phyloP scores from a whole-genome alignment of 495 filamentous ascomycete genomes.

The Penicillium paradoxum region DNA sequence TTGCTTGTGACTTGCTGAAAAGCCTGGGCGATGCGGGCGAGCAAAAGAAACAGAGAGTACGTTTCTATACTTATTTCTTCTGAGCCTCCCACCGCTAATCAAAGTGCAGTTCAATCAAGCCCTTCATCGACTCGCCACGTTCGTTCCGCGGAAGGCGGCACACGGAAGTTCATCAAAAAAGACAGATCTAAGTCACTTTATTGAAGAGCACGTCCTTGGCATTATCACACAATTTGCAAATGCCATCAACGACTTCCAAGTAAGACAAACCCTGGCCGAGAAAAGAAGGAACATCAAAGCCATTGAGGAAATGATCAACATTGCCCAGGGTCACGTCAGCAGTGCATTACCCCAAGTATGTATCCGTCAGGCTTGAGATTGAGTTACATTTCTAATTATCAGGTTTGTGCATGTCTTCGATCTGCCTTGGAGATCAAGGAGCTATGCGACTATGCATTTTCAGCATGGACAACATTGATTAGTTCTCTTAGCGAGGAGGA shows the following conservation, averaged over 20 bases:
- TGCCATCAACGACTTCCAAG: slow-evolving; percentile 66
- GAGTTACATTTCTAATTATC: neutral
- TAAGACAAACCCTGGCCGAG: slow-evolving; percentile 55
- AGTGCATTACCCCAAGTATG: slow-evolving; percentile 80
- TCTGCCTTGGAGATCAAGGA: slow-evolving; percentile 70
- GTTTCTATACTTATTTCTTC: slow-evolving; percentile 2
- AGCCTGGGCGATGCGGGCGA: slow-evolving; percentile 64
- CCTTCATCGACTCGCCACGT: slow-evolving; percentile 59
- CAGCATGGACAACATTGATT: slow-evolving; percentile 78
- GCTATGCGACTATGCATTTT: slow-evolving; percentile 71
- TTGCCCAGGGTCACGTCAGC: slow-evolving; percentile 62
- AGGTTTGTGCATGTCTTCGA: slow-evolving; percentile 72
- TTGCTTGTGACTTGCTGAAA: slow-evolving; percentile 81
- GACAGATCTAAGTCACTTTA: slow-evolving; percentile 62
- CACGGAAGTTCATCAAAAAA: slow-evolving; percentile 48
- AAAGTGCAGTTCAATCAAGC: slow-evolving; percentile 49
- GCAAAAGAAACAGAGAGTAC: slow-evolving; percentile 53
- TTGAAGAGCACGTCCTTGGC: slow-evolving; percentile 82
- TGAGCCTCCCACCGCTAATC: neutral
- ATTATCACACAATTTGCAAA: slow-evolving; percentile 79
- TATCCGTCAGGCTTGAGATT: slow-evolving; percentile 50
- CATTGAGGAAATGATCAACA: slow-evolving; percentile 80
- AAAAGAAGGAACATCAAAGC: slow-evolving; percentile 71
- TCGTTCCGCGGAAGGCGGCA: slow-evolving; percentile 52
- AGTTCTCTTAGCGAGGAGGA: slow-evolving; percentile 69